Evolutionary conservation across 106 monocot species (phyloP).

Genomic region (Iris macrosiphon): DNA sequence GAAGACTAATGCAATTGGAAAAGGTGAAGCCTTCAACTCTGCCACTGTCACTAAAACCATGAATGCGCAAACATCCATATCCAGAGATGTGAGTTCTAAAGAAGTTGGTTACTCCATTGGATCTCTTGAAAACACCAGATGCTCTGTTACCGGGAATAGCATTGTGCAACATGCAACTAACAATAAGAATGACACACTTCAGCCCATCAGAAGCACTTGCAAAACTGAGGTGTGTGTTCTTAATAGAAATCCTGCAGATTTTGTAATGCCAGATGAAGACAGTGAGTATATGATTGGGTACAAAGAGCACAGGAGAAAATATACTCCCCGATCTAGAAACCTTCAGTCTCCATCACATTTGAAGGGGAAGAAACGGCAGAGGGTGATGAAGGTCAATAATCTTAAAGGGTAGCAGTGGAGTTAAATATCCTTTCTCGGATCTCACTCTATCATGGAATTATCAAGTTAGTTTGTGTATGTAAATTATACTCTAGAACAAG

Average conservation of each 20-base stretch:
- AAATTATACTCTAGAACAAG: no score
- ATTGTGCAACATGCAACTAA: conserved; percentile 6
- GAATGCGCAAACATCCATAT: conserved; percentile 7
- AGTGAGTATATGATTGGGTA: conserved; percentile 55
- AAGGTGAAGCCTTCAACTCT: conserved; percentile 8
- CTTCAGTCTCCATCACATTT: not conserved
- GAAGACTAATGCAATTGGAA: conserved; percentile 1
- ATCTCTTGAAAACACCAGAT: not conserved
- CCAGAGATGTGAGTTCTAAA: conserved; percentile 5
- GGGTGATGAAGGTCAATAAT: conserved; percentile 30
- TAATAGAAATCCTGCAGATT: conserved; percentile 94
- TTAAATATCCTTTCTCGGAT: no score
- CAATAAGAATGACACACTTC: conserved; percentile 13
- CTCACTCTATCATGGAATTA: no score
- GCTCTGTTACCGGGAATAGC: conserved; percentile 4
- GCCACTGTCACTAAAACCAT: conserved; percentile 1
- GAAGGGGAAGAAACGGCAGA: conserved; percentile 12
- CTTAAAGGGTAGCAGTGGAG: conserved; percentile 15
- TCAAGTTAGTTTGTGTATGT: no score
- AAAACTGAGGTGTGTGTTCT: conserved; percentile 37
- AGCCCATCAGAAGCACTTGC: conserved; percentile 6
- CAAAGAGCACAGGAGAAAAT: conserved; percentile 15
- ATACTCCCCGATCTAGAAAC: not conserved
- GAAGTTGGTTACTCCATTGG: not conserved
- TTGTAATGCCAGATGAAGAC: conserved; percentile 46